Base-by-base conservation (phyloP, 78 protist species). In the Speleostelium caveatum region DNA sequence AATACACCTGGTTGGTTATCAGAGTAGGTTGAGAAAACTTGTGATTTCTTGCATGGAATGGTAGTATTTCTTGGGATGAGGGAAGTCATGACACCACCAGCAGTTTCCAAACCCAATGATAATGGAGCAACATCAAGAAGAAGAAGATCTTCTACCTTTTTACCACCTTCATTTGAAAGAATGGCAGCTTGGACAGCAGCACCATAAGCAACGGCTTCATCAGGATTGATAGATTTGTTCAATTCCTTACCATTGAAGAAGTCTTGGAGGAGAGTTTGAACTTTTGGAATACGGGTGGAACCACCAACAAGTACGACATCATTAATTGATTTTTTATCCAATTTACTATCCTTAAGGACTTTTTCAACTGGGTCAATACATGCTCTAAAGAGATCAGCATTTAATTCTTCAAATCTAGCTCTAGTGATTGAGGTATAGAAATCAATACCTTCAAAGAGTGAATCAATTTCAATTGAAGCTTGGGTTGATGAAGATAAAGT, bases 1-100 rank as follows among this genome's bases (percentile, higher is more conserved):
- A 35, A 28, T 39, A 97, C 98, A 0, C 92, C 96, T 32, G 98
- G 95, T 95, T 97, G 99, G 95, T 96, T 96, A 96, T 96, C 98
- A 24, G 95, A 65, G 87, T 90, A 93, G 8, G 99, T 99, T n/a
- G 99, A 71, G 98, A 98, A 99, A n/a, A n/a, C n/a, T 95, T 99
- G 97, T 24, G 39, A 26, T 65, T 87, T 92, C 91, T 93, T 96
- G 89, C 96, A 79, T 53, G 99, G 99, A 53, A 98, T 92, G 60
- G 97, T 86, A 17, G 99, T 94, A 89, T 96, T 96, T 38, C 98
- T 68, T 87, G 92, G 87, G 92, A 98, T 97, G 67, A 97, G 75
- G 53, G 66, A 45, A 32, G 98, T 88, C 98, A 98, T 97, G 71
- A 97, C 96, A 51, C 98, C 99, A 56, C 99, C 99, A n/a, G 96